Evolutionary conservation across 305 asterid genomes (phyloP).

Genomic region (Ilex paraguariensis): DNA sequence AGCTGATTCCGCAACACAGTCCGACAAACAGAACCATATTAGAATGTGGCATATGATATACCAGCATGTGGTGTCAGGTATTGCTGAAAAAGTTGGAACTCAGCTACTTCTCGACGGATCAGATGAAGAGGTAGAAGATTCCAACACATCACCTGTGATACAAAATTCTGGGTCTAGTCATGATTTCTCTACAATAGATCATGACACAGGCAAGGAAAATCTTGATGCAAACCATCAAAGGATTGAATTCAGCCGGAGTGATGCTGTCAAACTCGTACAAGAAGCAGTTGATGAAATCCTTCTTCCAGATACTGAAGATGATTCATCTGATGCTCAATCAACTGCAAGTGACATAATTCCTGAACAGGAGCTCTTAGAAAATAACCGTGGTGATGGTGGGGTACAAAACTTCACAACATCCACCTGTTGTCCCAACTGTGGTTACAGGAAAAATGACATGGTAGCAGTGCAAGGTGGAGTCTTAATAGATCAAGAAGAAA

Average conservation of each 20-base stretch:
- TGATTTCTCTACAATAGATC: constrained; percentile 5
- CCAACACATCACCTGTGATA: constrained; percentile 11
- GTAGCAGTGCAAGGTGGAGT: neutral
- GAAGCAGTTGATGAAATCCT: constrained; percentile 90
- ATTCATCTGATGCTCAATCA: constrained; percentile 45
- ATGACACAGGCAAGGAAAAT: constrained; percentile 12
- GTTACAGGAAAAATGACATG: constrained; percentile 7
- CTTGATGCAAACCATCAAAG: constrained; percentile 14
- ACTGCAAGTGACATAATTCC: constrained; percentile 37
- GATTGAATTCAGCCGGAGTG: constrained; percentile 55
- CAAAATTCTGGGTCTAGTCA: neutral
- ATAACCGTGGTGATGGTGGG: constrained; percentile 14
- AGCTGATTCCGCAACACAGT: constrained; percentile 10
- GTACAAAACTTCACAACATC: constrained; percentile 12
- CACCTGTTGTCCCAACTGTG: constrained; percentile 6
- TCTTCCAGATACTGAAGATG: constrained; percentile 52
- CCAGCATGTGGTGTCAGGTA: constrained; percentile 73
- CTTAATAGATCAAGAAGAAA: constrained; percentile 3
- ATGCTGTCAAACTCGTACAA: constrained; percentile 69
- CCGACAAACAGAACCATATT: constrained; percentile 43
- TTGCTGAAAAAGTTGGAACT: constrained; percentile 67
- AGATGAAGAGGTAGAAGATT: constrained; percentile 44
- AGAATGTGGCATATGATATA: constrained; percentile 89
- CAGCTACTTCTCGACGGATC: constrained; percentile 56
- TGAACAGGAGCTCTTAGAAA: constrained; percentile 34